Conservation (phyloP, 768 basidiomycete species). For the Hortiboletus campestris region DNA sequence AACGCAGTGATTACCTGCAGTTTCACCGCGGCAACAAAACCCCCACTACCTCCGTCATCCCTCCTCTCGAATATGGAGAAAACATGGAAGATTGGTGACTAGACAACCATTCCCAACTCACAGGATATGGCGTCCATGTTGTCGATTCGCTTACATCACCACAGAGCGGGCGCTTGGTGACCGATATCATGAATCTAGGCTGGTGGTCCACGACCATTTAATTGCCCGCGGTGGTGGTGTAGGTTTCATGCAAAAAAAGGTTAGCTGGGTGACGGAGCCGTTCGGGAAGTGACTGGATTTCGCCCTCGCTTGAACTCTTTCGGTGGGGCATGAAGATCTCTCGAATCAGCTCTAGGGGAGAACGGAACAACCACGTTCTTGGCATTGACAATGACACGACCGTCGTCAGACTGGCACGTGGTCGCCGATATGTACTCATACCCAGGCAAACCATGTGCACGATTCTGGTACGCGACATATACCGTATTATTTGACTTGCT, state of each 20-base stretch:
- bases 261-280: background rate
- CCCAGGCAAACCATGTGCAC: background rate
- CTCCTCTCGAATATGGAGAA: slow-evolving; percentile 35
- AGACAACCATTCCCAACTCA: slow-evolving; percentile 23
- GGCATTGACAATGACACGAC: background rate
- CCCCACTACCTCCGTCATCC: slow-evolving; percentile 31
- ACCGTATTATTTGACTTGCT: background rate
- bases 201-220: slow-evolving; percentile 23
- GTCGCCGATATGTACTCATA: background rate
- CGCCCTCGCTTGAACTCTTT: background rate
- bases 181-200: slow-evolving; percentile 23
- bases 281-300: too few relatives aligned
- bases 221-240: slow-evolving; percentile 14
- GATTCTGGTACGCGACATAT: background rate
- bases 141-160: slow-evolving; percentile 34
- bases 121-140: slow-evolving; percentile 18
- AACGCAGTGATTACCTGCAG: too few relatives aligned
- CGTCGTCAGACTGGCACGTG: background rate
- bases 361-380: background rate
- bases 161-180: slow-evolving; percentile 29
- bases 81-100: slow-evolving; percentile 38
- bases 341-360: background rate
- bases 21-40: too few relatives aligned
- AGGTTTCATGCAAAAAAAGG: background rate
- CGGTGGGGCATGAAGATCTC: background rate